Evolutionary conservation across 805 yeast species (phyloP).

Genomic region (Candida hungchunana): DNA sequence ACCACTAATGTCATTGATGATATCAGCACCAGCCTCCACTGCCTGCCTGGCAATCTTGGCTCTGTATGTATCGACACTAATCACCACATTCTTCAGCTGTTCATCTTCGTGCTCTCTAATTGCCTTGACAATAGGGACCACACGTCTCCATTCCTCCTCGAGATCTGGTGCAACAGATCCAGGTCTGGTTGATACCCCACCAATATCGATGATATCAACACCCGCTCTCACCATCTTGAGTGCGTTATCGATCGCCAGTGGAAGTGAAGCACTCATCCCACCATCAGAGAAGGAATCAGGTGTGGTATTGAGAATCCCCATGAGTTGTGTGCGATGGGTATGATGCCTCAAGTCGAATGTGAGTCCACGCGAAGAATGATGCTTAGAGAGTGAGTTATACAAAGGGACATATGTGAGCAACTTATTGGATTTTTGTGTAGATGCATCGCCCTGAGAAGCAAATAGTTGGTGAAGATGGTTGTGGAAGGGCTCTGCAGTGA

Average conservation of each 20-base stretch:
- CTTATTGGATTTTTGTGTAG: constrained; percentile 46
- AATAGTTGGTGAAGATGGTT: constrained; percentile 60
- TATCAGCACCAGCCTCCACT: constrained; percentile 76
- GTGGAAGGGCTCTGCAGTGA: constrained; percentile 77
- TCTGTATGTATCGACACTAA: constrained; percentile 89
- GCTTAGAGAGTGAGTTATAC: constrained; percentile 20
- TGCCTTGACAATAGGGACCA: constrained; percentile 63
- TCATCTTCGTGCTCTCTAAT: constrained; percentile 43
- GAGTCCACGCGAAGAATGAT: too few species aligned
- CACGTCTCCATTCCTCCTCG: constrained; percentile 66
- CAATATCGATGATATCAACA: constrained; percentile 81
- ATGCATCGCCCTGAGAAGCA: constrained; percentile 25
- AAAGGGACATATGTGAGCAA: constrained; percentile 51
- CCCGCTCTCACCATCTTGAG: constrained; percentile 49
- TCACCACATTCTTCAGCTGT: constrained; percentile 38
- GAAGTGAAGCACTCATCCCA: constrained; percentile 41
- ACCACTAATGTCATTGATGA: constrained; percentile 86
- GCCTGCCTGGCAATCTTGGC: constrained; percentile 67
- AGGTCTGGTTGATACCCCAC: constrained; percentile 94
- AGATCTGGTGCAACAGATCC: constrained; percentile 58
- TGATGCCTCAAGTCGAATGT: constrained; percentile 43
- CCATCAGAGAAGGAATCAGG: constrained; percentile 98
- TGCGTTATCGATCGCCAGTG: constrained; percentile 42
- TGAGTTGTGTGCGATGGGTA: constrained; percentile 54
- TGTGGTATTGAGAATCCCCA: constrained; percentile 88